phyloP scores from a whole-genome alignment of 2,329 filamentous ascomycete genomes.

The Colletotrichum magnum region DNA sequence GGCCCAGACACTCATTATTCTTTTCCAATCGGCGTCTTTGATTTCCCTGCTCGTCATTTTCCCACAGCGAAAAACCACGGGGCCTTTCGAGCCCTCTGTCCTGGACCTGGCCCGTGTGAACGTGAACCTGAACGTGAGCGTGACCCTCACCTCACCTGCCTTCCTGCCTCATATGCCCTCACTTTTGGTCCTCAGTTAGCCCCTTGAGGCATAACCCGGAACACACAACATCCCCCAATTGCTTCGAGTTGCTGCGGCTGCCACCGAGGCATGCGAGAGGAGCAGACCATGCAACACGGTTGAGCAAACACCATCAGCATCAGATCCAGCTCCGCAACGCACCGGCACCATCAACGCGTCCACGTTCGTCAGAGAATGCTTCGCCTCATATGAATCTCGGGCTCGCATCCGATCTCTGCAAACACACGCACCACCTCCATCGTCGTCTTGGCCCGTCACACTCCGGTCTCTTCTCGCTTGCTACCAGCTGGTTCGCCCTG shows the following conservation, averaged over 20 bases:
- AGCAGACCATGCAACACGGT: neutral
- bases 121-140: neutral
- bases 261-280: slow-evolving; percentile 4
- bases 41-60: slow-evolving; percentile 36
- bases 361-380: slow-evolving; percentile 34
- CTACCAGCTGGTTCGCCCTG: neutral
- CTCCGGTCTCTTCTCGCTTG: neutral
- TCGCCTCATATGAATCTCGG: slow-evolving; percentile 31
- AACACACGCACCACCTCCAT: slow-evolving; percentile 28
- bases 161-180: slow-evolving; percentile 3
- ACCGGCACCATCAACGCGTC: slow-evolving; percentile 29
- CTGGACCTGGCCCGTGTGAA: neutral
- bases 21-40: slow-evolving; percentile 20
- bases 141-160: slow-evolving; percentile 10
- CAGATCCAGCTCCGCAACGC: slow-evolving; percentile 13
- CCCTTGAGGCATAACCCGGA: neutral
- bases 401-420: slow-evolving; percentile 37
- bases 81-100: slow-evolving; percentile 25
- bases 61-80: slow-evolving; percentile 25
- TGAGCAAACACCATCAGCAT: slow-evolving; percentile 17
- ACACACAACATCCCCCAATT: slow-evolving; percentile 11
- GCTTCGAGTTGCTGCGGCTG: slow-evolving; percentile 17
- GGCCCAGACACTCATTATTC: slow-evolving; percentile 19
- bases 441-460: slow-evolving; percentile 27
- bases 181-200: neutral